Percentiles rank a stretch among this genome's conserved stretches.
phyloP scores from a whole-genome alignment of 352 stramenopile species.

The Phytophthora agathidicida region DNA sequence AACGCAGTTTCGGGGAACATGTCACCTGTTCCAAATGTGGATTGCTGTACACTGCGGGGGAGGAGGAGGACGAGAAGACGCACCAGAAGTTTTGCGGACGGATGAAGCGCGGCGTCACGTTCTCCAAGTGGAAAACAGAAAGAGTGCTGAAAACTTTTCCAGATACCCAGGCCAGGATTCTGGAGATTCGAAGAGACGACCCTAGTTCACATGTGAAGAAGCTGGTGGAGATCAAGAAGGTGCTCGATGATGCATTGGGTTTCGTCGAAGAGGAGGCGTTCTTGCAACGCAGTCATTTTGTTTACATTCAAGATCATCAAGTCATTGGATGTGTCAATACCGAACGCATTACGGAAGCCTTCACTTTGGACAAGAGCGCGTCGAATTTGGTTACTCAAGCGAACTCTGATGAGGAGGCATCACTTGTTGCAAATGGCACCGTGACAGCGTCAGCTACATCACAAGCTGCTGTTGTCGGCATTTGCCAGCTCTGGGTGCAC shows the following conservation, averaged over 20 bases:
- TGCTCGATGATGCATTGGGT: slow-evolving; percentile 77
- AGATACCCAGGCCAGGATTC: slow-evolving; percentile 49
- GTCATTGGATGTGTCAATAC: slow-evolving; percentile 70
- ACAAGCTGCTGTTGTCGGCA: slow-evolving; percentile 52
- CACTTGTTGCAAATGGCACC: slow-evolving; percentile 5
- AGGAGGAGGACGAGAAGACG: slow-evolving; percentile 77
- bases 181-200: slow-evolving; percentile 70
- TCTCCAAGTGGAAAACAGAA: slow-evolving; percentile 77
- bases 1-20: slow-evolving; percentile 71
- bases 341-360: slow-evolving; percentile 55
- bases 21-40: slow-evolving; percentile 66
- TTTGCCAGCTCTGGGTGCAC: slow-evolving; percentile 82
- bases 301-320: slow-evolving; percentile 64
- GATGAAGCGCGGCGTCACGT: slow-evolving; percentile 46
- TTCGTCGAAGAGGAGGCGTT: slow-evolving; percentile 60
- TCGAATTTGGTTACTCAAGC: slow-evolving; percentile 10
- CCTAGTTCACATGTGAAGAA: slow-evolving; percentile 68
- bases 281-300: slow-evolving; percentile 57
- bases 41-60: slow-evolving; percentile 73
- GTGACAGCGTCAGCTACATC: slow-evolving; percentile 21
- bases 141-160: slow-evolving; percentile 51
- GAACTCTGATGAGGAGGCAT: slow-evolving; percentile 1
- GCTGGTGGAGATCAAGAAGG: slow-evolving; percentile 68
- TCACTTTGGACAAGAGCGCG: slow-evolving; percentile 34
- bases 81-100: slow-evolving; percentile 67